Evolutionary conservation across 108 stramenopile genomes (phyloP).

Genomic region (Cyclotella choctawhatcheeana): DNA sequence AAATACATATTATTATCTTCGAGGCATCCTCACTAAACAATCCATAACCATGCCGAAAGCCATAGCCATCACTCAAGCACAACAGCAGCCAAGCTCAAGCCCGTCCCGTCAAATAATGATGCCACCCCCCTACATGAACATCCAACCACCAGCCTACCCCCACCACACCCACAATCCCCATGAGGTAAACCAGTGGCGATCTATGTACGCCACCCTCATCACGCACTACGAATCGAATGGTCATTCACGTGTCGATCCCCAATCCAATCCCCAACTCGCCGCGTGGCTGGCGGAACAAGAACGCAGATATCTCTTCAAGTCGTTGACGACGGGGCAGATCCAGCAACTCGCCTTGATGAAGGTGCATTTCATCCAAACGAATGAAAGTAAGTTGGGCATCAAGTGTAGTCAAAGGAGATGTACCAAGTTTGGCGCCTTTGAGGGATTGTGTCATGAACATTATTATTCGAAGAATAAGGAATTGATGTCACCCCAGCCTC

Average conservation of each 20-base stretch:
- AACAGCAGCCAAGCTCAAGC: not conserved
- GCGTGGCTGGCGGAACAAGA: not conserved
- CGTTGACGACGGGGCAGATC: not conserved
- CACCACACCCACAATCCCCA: not conserved
- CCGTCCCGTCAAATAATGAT: not conserved
- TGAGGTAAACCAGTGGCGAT: not conserved
- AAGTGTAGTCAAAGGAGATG: not conserved
- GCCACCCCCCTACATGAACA: too few species aligned
- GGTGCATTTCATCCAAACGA: not conserved
- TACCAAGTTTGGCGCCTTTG: not conserved
- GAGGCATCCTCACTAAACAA: too few species aligned
- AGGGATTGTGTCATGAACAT: conserved; percentile 11
- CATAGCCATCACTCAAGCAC: too few species aligned
- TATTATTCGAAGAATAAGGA: not conserved
- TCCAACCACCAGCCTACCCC: not conserved
- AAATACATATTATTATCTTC: too few species aligned
- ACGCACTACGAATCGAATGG: conserved; percentile 9
- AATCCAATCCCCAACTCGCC: not conserved
- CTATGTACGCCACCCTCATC: conserved; percentile 14
- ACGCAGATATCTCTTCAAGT: not conserved
- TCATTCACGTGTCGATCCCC: not conserved
- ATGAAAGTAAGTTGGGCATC: not conserved
- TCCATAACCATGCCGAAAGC: too few species aligned
- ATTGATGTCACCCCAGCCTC: not conserved
- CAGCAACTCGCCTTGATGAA: conserved; percentile 6